A percentile compares a stretch with the other conserved stretches of the same genome.
phyloP scores from a whole-genome alignment of 352 stramenopile species.

The Pythium sp. region DNA sequence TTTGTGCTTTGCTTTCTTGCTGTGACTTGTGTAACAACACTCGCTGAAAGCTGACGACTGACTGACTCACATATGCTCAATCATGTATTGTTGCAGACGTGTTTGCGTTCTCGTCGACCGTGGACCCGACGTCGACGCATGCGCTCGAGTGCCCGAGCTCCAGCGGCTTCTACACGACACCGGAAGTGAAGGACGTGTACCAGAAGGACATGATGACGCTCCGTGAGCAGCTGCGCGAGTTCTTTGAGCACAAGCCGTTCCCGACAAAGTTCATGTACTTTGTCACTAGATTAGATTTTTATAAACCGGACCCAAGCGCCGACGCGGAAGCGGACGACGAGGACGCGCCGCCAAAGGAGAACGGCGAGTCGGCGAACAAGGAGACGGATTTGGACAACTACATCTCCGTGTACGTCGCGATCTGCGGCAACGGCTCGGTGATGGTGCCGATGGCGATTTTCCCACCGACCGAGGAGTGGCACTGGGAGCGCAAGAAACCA shows the following conservation, averaged over 20 bases:
- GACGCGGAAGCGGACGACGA: conserved; percentile 37
- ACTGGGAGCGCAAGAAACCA: conserved; percentile 85
- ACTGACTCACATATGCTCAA: background rate
- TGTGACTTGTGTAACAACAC: background rate
- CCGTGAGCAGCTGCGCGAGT: conserved; percentile 65
- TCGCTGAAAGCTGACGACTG: background rate
- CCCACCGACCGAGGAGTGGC: conserved; percentile 68
- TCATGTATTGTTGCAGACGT: conserved; percentile 28
- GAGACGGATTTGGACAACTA: conserved; percentile 44
- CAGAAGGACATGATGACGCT: conserved; percentile 68
- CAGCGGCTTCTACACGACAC: conserved; percentile 65
- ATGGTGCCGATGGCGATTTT: conserved; percentile 88
- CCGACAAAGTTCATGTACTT: conserved; percentile 86
- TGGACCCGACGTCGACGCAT: conserved; percentile 63
- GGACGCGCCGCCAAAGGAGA: conserved; percentile 14
- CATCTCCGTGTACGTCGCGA: conserved; percentile 82
- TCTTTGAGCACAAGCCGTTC: conserved; percentile 81
- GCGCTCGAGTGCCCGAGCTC: conserved; percentile 52
- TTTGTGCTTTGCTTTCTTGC: conserved; percentile 14
- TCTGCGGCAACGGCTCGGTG: conserved; percentile 82
- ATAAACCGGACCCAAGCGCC: conserved; percentile 52
- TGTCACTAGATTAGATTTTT: conserved; percentile 79
- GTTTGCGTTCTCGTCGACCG: conserved; percentile 57
- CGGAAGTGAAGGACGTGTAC: conserved; percentile 63
- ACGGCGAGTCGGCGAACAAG: conserved; percentile 11